These are phyloP conservation scores for Heritiera fomes DNA, from an alignment of 345 rosid genomes.

Conservation along the genomic window DNA sequence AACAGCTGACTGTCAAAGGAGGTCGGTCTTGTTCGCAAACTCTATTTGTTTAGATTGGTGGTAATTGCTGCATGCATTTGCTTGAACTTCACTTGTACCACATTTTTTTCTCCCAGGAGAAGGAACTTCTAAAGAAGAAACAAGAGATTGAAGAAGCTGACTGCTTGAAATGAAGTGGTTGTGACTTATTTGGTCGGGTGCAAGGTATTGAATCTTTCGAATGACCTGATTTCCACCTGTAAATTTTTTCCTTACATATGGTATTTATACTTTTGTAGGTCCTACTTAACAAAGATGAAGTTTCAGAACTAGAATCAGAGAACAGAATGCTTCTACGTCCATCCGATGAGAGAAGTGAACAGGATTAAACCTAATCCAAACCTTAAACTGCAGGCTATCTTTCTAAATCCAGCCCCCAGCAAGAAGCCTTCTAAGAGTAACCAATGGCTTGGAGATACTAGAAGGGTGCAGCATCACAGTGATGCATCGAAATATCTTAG, in stretches of 20 bases:
- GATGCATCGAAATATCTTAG: slow-evolving; percentile 55
- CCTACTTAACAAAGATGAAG: slow-evolving; percentile 75
- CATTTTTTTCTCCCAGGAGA: slow-evolving; percentile 50
- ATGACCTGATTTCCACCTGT: not conserved
- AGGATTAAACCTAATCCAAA: slow-evolving; percentile 52
- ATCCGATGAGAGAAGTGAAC: slow-evolving; percentile 55
- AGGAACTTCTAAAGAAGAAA: slow-evolving; percentile 81
- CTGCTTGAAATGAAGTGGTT: slow-evolving; percentile 63
- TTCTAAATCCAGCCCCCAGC: slow-evolving; percentile 61
- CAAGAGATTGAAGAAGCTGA: slow-evolving; percentile 69
- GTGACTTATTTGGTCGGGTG: slow-evolving; percentile 91
- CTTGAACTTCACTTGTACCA: slow-evolving; percentile 3
- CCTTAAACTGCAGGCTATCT: slow-evolving; percentile 54
- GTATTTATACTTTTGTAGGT: slow-evolving; percentile 44
- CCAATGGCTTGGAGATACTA: slow-evolving; percentile 73
- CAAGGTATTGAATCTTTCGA: slow-evolving; percentile 52
- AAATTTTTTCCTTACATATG: not conserved
- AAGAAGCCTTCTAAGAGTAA: slow-evolving; percentile 50
- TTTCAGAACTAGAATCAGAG: slow-evolving; percentile 56
- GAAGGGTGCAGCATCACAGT: slow-evolving; percentile 89
- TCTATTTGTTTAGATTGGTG: not conserved
- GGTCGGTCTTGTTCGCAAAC: slow-evolving; percentile 44
- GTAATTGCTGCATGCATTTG: slow-evolving; percentile 9
- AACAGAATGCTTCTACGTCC: slow-evolving; percentile 63
- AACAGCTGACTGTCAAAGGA: slow-evolving; percentile 90